Percentiles rank a stretch among this genome's conserved stretches.
phyloP scores from a whole-genome alignment of 2,329 filamentous ascomycete genomes.

The Orbilia quercus region DNA sequence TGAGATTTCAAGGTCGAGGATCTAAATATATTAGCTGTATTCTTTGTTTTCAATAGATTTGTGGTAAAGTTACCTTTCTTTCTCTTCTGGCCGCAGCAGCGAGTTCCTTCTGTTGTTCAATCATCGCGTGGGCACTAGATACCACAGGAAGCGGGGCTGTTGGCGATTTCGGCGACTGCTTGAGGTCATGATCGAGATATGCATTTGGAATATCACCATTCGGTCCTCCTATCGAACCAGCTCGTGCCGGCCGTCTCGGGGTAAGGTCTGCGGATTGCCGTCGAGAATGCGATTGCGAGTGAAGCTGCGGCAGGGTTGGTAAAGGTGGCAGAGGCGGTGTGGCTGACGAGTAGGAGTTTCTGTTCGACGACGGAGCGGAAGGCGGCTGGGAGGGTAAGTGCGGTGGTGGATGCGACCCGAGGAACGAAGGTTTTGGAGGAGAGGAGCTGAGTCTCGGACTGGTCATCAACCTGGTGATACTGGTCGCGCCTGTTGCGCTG shows the following conservation, averaged over 20 bases:
- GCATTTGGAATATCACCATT: slow-evolving; percentile 28
- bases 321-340: slow-evolving; percentile 53
- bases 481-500: slow-evolving; percentile 5
- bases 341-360: slow-evolving; percentile 62
- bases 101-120: slow-evolving; percentile 76
- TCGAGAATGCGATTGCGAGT: slow-evolving; percentile 68
- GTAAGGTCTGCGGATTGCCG: slow-evolving; percentile 45
- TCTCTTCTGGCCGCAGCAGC: slow-evolving; percentile 90
- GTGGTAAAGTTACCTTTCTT: slow-evolving; percentile 74
- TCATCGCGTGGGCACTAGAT: slow-evolving; percentile 63
- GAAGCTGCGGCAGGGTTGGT: slow-evolving; percentile 64
- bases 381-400: slow-evolving; percentile 31
- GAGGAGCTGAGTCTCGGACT: slow-evolving; percentile 35
- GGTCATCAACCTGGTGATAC: slow-evolving; percentile 27
- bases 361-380: slow-evolving; percentile 28
- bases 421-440: slow-evolving; percentile 37
- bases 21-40: slow-evolving; percentile 51
- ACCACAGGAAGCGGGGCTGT: slow-evolving; percentile 37
- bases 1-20: slow-evolving; percentile 90
- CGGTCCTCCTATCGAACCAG: slow-evolving; percentile 33
- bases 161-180: slow-evolving; percentile 55
- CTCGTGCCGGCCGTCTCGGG: slow-evolving; percentile 20
- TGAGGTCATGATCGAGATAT: slow-evolving; percentile 9
- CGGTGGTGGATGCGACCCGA: slow-evolving; percentile 28
- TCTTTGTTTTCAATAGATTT: background rate